Evolutionary conservation across 768 basidiomycete species (phyloP).

Genomic region (Podaxis sp.): DNA sequence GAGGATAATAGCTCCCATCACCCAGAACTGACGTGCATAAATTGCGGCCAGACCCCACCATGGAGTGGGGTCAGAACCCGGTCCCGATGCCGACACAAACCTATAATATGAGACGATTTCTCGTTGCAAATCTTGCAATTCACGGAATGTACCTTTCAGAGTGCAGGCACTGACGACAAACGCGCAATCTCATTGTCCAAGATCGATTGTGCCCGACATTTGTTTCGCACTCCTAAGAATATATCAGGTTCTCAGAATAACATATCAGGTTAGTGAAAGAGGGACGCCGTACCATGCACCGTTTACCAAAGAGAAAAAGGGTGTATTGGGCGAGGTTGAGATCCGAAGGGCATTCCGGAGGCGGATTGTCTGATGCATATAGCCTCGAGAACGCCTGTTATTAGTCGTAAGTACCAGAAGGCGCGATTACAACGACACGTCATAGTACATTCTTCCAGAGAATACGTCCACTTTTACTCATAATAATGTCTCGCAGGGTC

Average conservation of each 20-base stretch:
- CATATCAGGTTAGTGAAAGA: no score
- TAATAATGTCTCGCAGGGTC: constrained; percentile 22
- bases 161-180: background rate
- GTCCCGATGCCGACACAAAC: background rate
- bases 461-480: constrained; percentile 9
- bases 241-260: no score
- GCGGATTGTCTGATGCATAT: constrained; percentile 15
- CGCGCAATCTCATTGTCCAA: background rate
- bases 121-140: background rate
- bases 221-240: background rate
- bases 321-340: constrained; percentile 30
- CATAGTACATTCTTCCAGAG: background rate
- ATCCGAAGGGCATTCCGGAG: constrained; percentile 23
- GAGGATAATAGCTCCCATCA: background rate
- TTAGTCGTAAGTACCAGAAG: background rate
- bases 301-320: constrained; percentile 26
- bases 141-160: background rate
- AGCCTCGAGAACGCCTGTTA: constrained; percentile 19
- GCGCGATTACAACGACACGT: no score
- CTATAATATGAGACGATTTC: background rate
- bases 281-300: constrained; percentile 1
- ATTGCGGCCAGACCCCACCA: constrained; percentile 1
- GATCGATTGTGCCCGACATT: background rate
- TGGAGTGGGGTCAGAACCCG: background rate
- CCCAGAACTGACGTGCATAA: background rate